Evolutionary conservation across 352 stramenopile genomes (phyloP), one percentile per base, ranked within the genome.

Genomic region (Phytophthora crassamura): DNA sequence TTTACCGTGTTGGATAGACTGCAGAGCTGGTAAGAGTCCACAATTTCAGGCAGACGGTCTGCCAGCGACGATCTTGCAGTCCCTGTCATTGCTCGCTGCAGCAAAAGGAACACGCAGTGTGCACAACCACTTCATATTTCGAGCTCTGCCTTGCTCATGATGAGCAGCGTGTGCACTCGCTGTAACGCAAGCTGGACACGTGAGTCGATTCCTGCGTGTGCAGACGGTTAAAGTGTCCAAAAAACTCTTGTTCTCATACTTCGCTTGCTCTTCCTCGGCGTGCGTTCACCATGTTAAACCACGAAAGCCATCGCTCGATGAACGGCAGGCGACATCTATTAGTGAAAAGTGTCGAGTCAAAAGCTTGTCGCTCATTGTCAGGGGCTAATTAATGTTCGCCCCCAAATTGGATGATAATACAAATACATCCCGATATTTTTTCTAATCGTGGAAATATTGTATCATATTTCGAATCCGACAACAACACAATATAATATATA

Each of bases 311-410:
- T 49, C 56, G 49, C 14, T 33, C 46, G 18, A 12, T 51, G 46
- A 59, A 51, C 46, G 46, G 30, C 38, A 53, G 32, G n/a, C n/a
- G n/a, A n/a, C n/a, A n/a, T n/a, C 8, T 11, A 12, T 42, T 45
- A 64, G 53, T 53, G 42, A 58, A 59, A 69, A 69, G 46, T 67
- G 54, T 69, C 54, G 45, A 69, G 30, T 69, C 60, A 49, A 69
- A 53, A 69, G 43, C 18, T 53, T 68, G 50, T 63, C 50, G 35
- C 51, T 68, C n/a, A n/a, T n/a, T n/a, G n/a, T n/a, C n/a, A n/a
- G n/a, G n/a, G n/a, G n/a, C n/a, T n/a, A n/a, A n/a, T n/a, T n/a
- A n/a, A n/a, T n/a, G n/a, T n/a, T n/a, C n/a, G n/a, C n/a, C n/a
- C n/a, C n/a, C n/a, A n/a, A n/a, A n/a, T n/a, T n/a, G n/a, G n/a